Base-by-base conservation (phyloP, 1,139 yeast species). In the Taphrina populina region DNA sequence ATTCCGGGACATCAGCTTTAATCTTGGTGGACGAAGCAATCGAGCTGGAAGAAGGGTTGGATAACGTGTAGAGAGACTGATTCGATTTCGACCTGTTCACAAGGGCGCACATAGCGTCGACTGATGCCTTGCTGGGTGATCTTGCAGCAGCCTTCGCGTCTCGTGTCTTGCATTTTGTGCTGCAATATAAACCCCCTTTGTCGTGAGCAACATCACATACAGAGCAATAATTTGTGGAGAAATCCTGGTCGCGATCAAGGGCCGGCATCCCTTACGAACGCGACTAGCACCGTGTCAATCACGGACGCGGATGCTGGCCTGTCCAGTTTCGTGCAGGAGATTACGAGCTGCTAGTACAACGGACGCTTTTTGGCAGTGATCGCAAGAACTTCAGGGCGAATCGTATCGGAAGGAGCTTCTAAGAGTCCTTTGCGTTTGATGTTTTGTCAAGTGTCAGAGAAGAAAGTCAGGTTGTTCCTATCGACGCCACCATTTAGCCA, bases 151-250 rank as follows among this genome's bases (percentile, higher is more conserved):
- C 45, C 32, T 30, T 43, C 24, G 54, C 54, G 7, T 49, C 54
- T 13, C 26, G 10, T 29, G 30, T 49, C 23, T 32, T 32, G 24
- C 54, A 49, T 8, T 29, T 32, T 5, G 37, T 20, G 10, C 39
- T 29, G 33, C 54, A 49, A 17, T 49, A 49, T 4, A 45, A 41
- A 23, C 52, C 33, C n/a, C 33, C 52, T n/a, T 45, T 45, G 13
- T 45, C 33, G 37, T 45, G 41, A n/a, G 52, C 41, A 34, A 19
- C 17, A 37, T 43, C 47, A 37, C 47, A 43, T 20, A 43, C 47
- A 13, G 19, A 15, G 37, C 47, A 43, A 26, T 43, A 43, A 30
- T 43, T 43, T 20, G 37, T 29, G 33, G 47, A 29, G 32, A 43
- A 43, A 19, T 43, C 47, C 47, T 11, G 10, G 8, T 33, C 36